phyloP scores from a whole-genome alignment of 179 eudicot genomes.

The Heliamphora pulchella region DNA sequence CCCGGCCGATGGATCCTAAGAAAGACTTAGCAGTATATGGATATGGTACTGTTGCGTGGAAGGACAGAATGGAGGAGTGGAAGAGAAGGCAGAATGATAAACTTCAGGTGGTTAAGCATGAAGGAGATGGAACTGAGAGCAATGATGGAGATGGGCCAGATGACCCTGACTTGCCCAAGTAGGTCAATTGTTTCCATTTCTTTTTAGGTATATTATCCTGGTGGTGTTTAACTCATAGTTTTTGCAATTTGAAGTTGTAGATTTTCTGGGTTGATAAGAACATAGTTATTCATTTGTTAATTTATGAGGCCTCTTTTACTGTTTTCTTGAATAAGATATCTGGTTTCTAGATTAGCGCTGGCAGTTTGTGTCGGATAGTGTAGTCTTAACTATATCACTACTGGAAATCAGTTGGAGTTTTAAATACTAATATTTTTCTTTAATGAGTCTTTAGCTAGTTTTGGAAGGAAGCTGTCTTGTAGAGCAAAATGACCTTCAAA shows the following conservation, averaged over 20 bases:
- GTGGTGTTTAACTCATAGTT: not conserved
- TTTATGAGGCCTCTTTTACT: not conserved
- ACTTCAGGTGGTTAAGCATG: conserved; percentile 37
- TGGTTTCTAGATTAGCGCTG: not conserved
- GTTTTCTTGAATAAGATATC: not conserved
- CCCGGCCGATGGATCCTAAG: conserved; percentile 44
- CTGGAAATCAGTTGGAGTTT: conserved; percentile 3
- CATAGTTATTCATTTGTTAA: not conserved
- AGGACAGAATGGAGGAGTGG: conserved; percentile 53
- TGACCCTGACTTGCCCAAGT: conserved; percentile 42
- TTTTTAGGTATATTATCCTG: not conserved
- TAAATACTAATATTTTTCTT: not conserved
- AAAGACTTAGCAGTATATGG: conserved; percentile 47
- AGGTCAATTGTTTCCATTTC: conserved; percentile 14
- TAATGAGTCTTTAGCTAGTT: not conserved
- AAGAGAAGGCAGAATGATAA: conserved; percentile 39
- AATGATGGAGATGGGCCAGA: conserved; percentile 28
- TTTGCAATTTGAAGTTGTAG: not conserved
- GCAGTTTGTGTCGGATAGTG: not conserved
- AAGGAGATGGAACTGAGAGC: conserved; percentile 29
- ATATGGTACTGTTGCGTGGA: conserved; percentile 54
- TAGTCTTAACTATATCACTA: not conserved
- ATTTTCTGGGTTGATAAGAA: not conserved
- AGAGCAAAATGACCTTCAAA: conserved; percentile 7
- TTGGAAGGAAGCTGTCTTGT: conserved; percentile 20